These are phyloP conservation scores for Triadica sebifera DNA, from an alignment of 345 rosid species.

Conservation along the genomic window DNA sequence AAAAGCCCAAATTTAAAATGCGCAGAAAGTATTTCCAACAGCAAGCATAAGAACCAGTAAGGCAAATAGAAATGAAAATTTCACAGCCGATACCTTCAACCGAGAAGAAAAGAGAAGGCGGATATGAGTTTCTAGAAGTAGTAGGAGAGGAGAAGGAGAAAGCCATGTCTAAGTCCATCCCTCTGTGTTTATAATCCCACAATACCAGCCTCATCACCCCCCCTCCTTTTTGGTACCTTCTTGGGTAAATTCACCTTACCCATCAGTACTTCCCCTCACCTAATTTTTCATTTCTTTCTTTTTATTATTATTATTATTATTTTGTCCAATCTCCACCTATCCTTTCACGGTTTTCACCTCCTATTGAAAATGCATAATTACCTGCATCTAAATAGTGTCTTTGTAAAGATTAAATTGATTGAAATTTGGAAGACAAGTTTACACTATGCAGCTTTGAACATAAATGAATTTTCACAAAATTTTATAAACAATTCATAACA, in stretches of 20 bases:
- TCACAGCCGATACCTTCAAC: constrained; percentile 14
- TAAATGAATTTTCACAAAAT: too few species aligned
- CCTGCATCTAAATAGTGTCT: background rate
- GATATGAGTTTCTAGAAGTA: constrained; percentile 1
- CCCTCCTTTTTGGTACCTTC: constrained; percentile 7
- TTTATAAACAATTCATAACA: too few species aligned
- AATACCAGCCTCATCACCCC: background rate
- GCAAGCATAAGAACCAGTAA: constrained; percentile 5
- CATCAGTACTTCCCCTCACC: background rate
- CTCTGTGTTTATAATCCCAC: constrained; percentile 21
- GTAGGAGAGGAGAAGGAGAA: background rate
- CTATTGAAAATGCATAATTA: background rate
- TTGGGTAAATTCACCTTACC: background rate
- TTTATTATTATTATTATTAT: too few species aligned
- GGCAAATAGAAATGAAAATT: background rate
- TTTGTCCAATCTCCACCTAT: too few species aligned
- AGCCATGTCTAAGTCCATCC: constrained; percentile 1
- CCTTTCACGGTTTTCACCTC: too few species aligned
- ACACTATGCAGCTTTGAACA: too few species aligned
- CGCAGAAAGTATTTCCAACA: constrained; percentile 10
- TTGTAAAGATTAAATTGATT: too few species aligned
- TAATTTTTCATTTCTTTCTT: background rate
- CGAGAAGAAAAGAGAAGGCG: background rate
- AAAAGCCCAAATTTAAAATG: constrained; percentile 15
- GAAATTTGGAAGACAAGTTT: too few species aligned